Evolutionary conservation across 2,329 filamentous ascomycete species (phyloP).

Genomic region (Talaromyces amestolkiae): DNA sequence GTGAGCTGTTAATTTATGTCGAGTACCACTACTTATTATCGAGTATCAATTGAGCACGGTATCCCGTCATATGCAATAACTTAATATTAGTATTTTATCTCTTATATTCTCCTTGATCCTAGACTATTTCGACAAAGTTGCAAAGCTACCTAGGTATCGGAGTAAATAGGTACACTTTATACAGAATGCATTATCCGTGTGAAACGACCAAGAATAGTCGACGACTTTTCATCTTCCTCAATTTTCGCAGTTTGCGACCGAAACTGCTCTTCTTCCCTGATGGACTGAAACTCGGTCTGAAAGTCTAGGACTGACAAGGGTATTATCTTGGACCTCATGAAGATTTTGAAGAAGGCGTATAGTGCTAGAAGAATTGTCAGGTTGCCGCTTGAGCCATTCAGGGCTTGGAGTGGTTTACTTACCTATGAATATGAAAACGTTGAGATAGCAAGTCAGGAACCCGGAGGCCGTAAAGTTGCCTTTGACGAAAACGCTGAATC

Average conservation of each 20-base stretch:
- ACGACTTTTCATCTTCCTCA: neutral
- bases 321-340: constrained; percentile 20
- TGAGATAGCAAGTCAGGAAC: constrained; percentile 66
- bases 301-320: constrained; percentile 18
- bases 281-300: constrained; percentile 15
- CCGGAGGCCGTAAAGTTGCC: constrained; percentile 44
- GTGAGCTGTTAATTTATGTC: neutral
- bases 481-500: constrained; percentile 65
- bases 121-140: neutral
- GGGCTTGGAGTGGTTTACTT: constrained; percentile 43
- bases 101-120: neutral
- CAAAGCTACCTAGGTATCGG: neutral
- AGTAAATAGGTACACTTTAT: neutral
- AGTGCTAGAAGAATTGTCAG: constrained; percentile 6
- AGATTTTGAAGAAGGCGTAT: constrained; percentile 22
- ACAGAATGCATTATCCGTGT: neutral
- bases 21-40: neutral
- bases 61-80: neutral
- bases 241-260: neutral
- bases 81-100: neutral
- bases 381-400: neutral
- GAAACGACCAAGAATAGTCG: neutral
- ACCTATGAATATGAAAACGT: constrained; percentile 59
- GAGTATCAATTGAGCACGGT: neutral
- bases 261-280: constrained; percentile 7